Base-by-base conservation (phyloP, 768 basidiomycete species). In the Tulasnella sp. region DNA sequence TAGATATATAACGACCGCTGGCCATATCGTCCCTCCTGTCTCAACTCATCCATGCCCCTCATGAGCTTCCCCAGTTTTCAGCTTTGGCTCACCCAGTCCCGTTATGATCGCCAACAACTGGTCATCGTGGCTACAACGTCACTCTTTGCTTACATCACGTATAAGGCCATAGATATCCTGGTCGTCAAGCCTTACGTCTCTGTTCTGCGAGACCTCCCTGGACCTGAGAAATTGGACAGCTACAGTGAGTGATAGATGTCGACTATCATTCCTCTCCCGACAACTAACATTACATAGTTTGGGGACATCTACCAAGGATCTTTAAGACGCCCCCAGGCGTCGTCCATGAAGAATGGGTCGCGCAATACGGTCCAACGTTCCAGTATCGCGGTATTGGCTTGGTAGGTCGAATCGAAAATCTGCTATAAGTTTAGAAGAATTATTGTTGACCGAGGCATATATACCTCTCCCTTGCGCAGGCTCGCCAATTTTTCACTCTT, bases 291-390 rank as follows among this genome's bases (percentile, higher is more conserved):
- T 7, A 38, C 63, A 70, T 70, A 56, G 50, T 84, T 11, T 80
- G 68, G 56, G 82, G 82, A 7, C 76, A 81, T 64, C 55, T 80
- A 62, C 69, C 65, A 41, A 72, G 77, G 4, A 73, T 83, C 3
- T 69, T 68, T 64, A 67, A 75, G 3, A 74, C 71, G 5, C 80
- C 73, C 3, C 65, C 68, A 30, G 61, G 64, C 0, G 60, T 70
- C 70, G 76, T 19, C 75, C 78, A 45, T 65, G 75, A 66, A 82
- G 81, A 81, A 65, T 83, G 81, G 82, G 65, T 75, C 1, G 65
- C 70, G 43, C 66, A 78, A 60, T 65, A 74, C 1, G 81, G 81
- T 0, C 58, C 64, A 0, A 78, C 77, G 0, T 58, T 82, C 53
- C 72, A 64, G 52, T 81, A 77, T 63, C 73, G 72, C 52, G 70